Conservation (phyloP, 2,329 filamentous ascomycete species). For the Alternaria sp. region DNA sequence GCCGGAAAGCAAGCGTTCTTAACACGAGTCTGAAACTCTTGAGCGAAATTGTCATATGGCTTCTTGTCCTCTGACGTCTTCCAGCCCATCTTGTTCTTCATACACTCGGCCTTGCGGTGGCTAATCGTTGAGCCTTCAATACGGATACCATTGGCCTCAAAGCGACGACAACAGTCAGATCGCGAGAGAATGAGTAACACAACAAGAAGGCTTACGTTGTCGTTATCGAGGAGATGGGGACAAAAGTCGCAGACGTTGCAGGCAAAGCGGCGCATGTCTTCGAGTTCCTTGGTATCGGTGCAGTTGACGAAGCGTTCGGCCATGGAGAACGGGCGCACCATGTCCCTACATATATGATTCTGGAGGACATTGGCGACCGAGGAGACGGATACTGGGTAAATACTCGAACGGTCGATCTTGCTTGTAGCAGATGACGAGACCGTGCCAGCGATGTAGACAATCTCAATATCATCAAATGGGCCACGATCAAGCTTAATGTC, state of each 20-base stretch:
- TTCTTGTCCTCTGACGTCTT: slow-evolving; percentile 44
- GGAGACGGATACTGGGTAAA: slow-evolving; percentile 47
- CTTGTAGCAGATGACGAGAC: slow-evolving; percentile 49
- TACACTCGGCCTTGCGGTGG: slow-evolving; percentile 50
- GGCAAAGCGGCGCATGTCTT: slow-evolving; percentile 45
- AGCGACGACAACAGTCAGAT: slow-evolving; percentile 48
- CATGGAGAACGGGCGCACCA: slow-evolving; percentile 47
- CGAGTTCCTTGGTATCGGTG: slow-evolving; percentile 44
- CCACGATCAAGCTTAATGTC: slow-evolving; percentile 38
- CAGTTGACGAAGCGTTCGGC: slow-evolving; percentile 46
- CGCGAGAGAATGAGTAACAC: slow-evolving; percentile 48
- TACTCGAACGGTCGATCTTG: slow-evolving; percentile 44
- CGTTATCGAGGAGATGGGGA: slow-evolving; percentile 51
- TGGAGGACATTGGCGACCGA: slow-evolving; percentile 46
- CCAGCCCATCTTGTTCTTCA: slow-evolving; percentile 51
- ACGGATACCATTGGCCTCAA: slow-evolving; percentile 49
- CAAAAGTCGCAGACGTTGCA: slow-evolving; percentile 49
- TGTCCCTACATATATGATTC: slow-evolving; percentile 47
- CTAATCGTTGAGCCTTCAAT: slow-evolving; percentile 51
- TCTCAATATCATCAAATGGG: slow-evolving; percentile 50
- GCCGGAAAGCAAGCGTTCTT: slow-evolving; percentile 46
- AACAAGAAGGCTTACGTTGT: slow-evolving; percentile 49
- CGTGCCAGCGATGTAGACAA: slow-evolving; percentile 51
- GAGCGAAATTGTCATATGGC: slow-evolving; percentile 47
- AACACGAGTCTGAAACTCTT: slow-evolving; percentile 48